A percentile compares a stretch with the other conserved stretches of the same genome.
Conservation (phyloP, 2,329 filamentous ascomycete genomes). For the Fusarium sp. region DNA sequence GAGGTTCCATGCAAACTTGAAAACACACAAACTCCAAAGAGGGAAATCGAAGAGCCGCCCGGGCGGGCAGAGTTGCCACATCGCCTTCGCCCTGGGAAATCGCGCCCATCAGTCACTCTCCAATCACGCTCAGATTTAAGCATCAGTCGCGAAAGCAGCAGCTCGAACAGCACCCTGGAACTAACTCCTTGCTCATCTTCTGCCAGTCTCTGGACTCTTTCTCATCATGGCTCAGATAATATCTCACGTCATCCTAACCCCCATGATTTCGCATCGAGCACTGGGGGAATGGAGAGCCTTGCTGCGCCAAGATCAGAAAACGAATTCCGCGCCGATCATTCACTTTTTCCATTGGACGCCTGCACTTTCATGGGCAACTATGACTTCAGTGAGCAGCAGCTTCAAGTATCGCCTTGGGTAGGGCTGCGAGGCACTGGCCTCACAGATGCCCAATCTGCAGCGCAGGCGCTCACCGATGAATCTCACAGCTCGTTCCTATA, state of each 20-base stretch:
- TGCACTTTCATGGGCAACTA: neutral
- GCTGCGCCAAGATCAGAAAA: neutral
- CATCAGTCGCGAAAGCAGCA: neutral
- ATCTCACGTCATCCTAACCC: neutral
- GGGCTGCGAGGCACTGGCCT: neutral
- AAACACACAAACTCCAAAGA: neutral
- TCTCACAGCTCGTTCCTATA: neutral
- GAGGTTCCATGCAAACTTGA: neutral
- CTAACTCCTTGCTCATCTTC: neutral
- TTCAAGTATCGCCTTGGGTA: neutral
- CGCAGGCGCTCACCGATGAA: neutral
- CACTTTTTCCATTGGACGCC: neutral
- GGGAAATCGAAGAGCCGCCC: neutral
- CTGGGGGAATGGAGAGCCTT: neutral
- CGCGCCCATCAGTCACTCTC: neutral
- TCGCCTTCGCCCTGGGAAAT: neutral
- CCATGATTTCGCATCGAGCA: neutral
- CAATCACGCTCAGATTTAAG: neutral
- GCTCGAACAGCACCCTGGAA: neutral
- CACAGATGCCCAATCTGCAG: neutral
- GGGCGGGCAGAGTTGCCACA: neutral
- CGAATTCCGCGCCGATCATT: neutral
- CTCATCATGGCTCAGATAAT: neutral
- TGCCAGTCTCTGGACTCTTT: neutral
- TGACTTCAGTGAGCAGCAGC: neutral